Percentiles rank a stretch among this genome's conserved stretches.
Evolutionary conservation across 2,329 filamentous ascomycete genomes (phyloP).

Genomic region (Calonectria pauciramosa): DNA sequence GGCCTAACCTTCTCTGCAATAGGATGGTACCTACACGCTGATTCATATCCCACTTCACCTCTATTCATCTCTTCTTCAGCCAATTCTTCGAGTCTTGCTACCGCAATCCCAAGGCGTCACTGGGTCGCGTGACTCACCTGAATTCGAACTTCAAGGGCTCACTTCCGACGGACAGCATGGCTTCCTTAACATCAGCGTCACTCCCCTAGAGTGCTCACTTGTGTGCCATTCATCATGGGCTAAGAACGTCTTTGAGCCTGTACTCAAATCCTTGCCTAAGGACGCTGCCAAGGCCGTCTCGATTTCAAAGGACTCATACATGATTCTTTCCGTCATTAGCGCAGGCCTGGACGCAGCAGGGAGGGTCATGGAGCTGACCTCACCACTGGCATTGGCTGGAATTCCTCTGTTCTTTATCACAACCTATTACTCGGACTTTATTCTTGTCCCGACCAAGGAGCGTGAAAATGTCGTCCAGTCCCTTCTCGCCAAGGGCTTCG

Average conservation of each 20-base stretch:
- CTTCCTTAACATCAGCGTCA: conserved; percentile 95
- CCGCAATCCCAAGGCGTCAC: conserved; percentile 67
- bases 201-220: conserved; percentile 91
- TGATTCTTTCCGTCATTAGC: conserved; percentile 90
- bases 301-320: conserved; percentile 86
- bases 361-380: conserved; percentile 91
- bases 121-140: conserved; percentile 52
- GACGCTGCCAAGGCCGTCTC: conserved; percentile 69
- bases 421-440: conserved; percentile 98
- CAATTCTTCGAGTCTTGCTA: conserved; percentile 87
- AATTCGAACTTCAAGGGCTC: conserved; percentile 60
- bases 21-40: conserved; percentile 90
- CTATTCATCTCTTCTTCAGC: conserved; percentile 84
- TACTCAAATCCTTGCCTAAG: conserved; percentile 73
- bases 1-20: conserved; percentile 49
- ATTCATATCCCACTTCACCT: conserved; percentile 90
- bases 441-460: conserved; percentile 85
- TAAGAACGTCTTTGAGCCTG: conserved; percentile 80
- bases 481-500: conserved; percentile 84
- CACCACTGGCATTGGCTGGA: conserved; percentile 89
- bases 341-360: conserved; percentile 93
- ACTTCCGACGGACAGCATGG: conserved; percentile 72
- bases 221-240: conserved; percentile 87
- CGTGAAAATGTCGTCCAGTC: conserved; percentile 81
- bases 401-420: conserved; percentile 99